Conservation (phyloP, 2,329 filamentous ascomycete species). For the Aureobasidium sp. region DNA sequence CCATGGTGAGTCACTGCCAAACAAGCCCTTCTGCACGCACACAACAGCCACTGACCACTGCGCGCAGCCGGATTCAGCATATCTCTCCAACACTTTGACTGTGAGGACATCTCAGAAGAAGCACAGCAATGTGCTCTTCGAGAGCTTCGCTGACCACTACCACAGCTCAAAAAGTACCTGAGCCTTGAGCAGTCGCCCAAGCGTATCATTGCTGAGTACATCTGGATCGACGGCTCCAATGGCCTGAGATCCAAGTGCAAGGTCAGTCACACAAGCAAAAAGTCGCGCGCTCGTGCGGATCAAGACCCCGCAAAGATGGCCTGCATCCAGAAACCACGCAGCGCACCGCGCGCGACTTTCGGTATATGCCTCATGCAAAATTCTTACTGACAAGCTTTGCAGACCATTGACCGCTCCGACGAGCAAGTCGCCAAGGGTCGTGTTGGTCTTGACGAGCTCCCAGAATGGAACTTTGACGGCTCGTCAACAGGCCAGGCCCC, state of each 20-base stretch:
- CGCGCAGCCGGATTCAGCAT: conserved; percentile 32
- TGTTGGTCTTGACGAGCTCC: conserved; percentile 52
- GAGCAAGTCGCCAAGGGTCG: conserved; percentile 28
- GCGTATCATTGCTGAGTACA: conserved; percentile 81
- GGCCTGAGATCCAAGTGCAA: conserved; percentile 90
- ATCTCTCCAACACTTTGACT: conserved; percentile 43
- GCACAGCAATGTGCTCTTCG: conserved; percentile 13
- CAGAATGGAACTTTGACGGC: conserved; percentile 79
- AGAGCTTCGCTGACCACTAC: conserved; percentile 17
- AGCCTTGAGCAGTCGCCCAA: conserved; percentile 62
- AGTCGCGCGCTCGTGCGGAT: not conserved
- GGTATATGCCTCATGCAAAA: not conserved
- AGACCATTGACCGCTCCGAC: conserved; percentile 59
- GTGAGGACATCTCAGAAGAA: conserved; percentile 30
- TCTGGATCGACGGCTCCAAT: conserved; percentile 86
- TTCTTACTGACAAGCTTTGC: conserved; percentile 15
- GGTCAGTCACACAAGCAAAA: conserved; percentile 53
- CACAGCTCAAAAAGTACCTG: conserved; percentile 85
- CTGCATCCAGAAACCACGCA: not conserved
- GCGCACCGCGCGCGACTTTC: conserved; percentile 3
- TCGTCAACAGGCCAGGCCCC: conserved; percentile 89
- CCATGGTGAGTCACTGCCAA: conserved; percentile 18
- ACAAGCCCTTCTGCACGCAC: not conserved
- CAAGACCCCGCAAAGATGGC: not conserved
- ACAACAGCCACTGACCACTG: conserved; percentile 4